These are phyloP conservation scores for Sporobolomyces pararoseus DNA, from an alignment of 768 basidiomycete genomes.

Conservation along the genomic window DNA sequence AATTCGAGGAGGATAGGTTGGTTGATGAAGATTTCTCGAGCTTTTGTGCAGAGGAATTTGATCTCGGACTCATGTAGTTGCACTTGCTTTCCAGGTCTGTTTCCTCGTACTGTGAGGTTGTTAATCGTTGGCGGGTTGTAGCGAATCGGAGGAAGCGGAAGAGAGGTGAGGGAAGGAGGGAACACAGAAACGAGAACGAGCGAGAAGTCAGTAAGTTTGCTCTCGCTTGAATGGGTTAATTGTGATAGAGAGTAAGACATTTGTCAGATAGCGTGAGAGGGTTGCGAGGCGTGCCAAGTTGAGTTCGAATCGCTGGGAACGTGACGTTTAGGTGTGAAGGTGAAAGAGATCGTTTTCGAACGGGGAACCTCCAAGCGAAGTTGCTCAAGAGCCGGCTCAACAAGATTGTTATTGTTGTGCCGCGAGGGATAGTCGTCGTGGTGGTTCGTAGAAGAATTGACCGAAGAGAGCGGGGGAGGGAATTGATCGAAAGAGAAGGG, in stretches of 20 bases:
- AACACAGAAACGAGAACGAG: no score
- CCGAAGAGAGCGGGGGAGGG: slow-evolving; percentile 11
- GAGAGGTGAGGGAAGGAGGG: not conserved
- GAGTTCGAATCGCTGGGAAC: no score
- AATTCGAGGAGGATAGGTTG: slow-evolving; percentile 96
- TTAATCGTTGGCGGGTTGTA: not conserved
- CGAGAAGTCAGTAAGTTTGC: not conserved
- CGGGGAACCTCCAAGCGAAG: no score
- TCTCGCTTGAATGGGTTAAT: no score
- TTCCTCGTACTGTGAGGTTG: slow-evolving; percentile 82
- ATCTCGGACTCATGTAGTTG: slow-evolving; percentile 99
- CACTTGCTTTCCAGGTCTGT: slow-evolving; percentile 96
- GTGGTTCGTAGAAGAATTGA: slow-evolving; percentile 23
- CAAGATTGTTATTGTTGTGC: no score
- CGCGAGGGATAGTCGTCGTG: no score
- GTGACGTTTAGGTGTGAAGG: no score
- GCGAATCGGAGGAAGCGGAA: not conserved
- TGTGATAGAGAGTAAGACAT: no score
- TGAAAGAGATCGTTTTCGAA: no score
- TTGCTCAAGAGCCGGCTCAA: no score
- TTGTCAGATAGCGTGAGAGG: no score
- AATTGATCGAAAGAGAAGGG: not conserved
- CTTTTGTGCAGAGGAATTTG: slow-evolving; percentile 97
- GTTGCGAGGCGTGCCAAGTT: no score
- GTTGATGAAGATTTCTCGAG: slow-evolving; percentile 97